Evolutionary conservation across 1,139 yeast species (phyloP), one percentile per base, ranked within the genome.

Genomic region (Suhomyces kunorum): DNA sequence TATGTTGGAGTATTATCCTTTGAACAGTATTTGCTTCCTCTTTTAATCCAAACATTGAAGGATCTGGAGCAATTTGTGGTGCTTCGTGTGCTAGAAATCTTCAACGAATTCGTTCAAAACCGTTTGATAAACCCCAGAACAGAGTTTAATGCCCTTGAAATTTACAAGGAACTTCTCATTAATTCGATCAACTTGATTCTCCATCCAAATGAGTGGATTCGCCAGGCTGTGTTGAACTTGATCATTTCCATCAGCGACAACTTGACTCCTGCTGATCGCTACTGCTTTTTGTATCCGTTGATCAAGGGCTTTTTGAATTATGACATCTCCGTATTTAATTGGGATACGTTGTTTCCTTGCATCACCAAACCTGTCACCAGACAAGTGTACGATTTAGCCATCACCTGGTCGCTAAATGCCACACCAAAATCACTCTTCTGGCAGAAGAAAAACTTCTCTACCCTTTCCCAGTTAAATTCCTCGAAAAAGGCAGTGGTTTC

Each of bases 171-270:
- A 44, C 47, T 72, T 15, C 51, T 72, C 13, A 30, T 46, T 1
- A 64, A 56, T 43, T 61, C 71, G 1, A 50, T 63, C 3, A 55
- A 56, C 34, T 56, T 71, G 8, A 58, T 85, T 1, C 61, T 92
- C 8, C 97, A 89, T 56, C 98, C 98, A 0, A 89, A 89, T 59
- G 83, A 81, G 43, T 83, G 95, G 83, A 83, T 92, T 7, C 67
- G 96, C 32, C 87, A 85, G 45, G 76, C 86, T 3, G 79, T 85
- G 0, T 56, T 89, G 27, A 64, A 73, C 4, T 68, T 89, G 36
- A 68, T 89, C 1, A 67, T 85, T 1, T 74, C 85, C 0, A 75
- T 86, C 3, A 79, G 87, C 2, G 69, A 71, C 2, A 81, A 81
- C 53, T 61, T 89, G 31, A 71, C 83, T 12, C 74, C 81, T 23